A percentile compares a stretch with the other conserved stretches of the same genome.
Evolutionary conservation across 192 early-diverging fungal genomes (phyloP).

Genomic region (Podila verticillata): DNA sequence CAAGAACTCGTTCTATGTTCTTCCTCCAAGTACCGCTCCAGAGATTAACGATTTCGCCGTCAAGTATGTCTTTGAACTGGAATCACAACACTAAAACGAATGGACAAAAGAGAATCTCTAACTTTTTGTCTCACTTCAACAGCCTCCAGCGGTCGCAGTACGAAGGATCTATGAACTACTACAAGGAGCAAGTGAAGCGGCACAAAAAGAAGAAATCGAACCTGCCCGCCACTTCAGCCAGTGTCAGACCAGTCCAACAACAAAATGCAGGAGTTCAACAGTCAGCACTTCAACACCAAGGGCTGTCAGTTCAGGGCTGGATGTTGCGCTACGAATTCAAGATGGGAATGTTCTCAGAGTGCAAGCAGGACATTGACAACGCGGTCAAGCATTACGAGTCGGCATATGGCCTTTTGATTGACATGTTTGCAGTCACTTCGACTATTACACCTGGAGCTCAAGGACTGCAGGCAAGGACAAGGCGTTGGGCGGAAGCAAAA

Average conservation of each 20-base stretch:
- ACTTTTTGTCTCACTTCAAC: not conserved
- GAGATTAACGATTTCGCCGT: constrained; percentile 72
- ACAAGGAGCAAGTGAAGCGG: constrained; percentile 79
- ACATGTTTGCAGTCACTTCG: constrained; percentile 69
- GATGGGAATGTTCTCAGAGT: constrained; percentile 68
- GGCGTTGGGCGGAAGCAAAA: constrained; percentile 80
- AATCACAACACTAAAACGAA: too few species aligned
- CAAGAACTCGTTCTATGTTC: constrained; percentile 73
- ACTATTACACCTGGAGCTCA: constrained; percentile 53
- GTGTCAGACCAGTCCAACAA: constrained; percentile 30
- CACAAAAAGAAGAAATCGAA: constrained; percentile 75
- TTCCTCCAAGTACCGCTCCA: constrained; percentile 55
- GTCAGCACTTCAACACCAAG: constrained; percentile 30
- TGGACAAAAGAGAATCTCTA: not conserved
- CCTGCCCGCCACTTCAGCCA: constrained; percentile 58
- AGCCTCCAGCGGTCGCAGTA: constrained; percentile 75
- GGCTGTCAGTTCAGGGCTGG: constrained; percentile 74
- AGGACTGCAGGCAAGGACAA: constrained; percentile 59
- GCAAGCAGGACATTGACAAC: constrained; percentile 68
- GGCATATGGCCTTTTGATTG: constrained; percentile 71
- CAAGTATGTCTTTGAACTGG: constrained; percentile 55
- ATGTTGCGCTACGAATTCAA: constrained; percentile 85
- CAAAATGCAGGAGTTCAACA: constrained; percentile 21
- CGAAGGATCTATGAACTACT: constrained; percentile 77
- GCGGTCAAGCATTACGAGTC: constrained; percentile 73